Conservation (phyloP, 768 basidiomycete genomes). For the Hericium coralloides region DNA sequence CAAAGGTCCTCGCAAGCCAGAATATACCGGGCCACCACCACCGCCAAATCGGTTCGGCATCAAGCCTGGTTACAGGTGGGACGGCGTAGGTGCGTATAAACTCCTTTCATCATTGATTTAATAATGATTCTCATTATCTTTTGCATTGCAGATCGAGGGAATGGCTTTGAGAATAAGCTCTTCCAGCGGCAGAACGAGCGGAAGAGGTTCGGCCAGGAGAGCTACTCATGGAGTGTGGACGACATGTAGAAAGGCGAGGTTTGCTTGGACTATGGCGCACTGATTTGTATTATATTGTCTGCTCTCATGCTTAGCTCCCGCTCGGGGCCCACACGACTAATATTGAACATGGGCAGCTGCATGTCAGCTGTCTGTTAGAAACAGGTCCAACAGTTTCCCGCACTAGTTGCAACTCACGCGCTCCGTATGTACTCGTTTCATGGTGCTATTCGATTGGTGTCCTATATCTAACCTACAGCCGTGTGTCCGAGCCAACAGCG, state of each 20-base stretch:
- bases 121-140: background rate
- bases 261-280: background rate
- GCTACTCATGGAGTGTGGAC: conserved; percentile 82
- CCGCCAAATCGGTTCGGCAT: conserved; percentile 96
- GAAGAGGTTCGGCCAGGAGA: conserved; percentile 60
- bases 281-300: no score
- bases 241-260: conserved; percentile 59
- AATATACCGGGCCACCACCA: conserved; percentile 80
- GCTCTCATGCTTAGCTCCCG: no score
- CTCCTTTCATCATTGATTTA: background rate
- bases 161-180: conserved; percentile 88
- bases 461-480: no score
- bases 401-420: no score
- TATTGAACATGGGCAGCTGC: no score
- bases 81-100: conserved; percentile 76
- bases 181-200: conserved; percentile 79
- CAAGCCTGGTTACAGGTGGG: conserved; percentile 94
- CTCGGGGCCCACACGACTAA: no score
- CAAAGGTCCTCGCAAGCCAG: conserved; percentile 74
- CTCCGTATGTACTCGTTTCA: no score
- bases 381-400: no score
- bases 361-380: no score
- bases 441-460: no score
- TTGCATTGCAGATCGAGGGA: conserved; percentile 61
- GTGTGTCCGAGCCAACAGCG: no score